These are phyloP conservation scores for Backusella tarrabulga DNA, from an alignment of 192 early-diverging fungal genomes.

Conservation along the genomic window DNA sequence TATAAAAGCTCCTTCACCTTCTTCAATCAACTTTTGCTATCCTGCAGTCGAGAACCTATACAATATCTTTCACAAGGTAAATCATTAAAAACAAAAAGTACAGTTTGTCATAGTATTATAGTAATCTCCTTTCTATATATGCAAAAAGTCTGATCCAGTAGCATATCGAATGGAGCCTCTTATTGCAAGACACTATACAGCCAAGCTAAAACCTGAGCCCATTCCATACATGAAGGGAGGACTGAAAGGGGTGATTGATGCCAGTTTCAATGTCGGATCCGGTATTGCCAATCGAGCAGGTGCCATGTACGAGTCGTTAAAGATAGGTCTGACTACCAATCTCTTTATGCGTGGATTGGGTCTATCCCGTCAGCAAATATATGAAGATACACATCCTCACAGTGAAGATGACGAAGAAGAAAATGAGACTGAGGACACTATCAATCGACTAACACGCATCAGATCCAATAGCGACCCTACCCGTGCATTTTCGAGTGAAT, in stretches of 20 bases:
- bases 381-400: constrained; percentile 21
- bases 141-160: constrained; percentile 55
- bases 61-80: constrained; percentile 74
- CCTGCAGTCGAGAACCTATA: constrained; percentile 73
- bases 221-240: constrained; percentile 85
- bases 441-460: constrained; percentile 3
- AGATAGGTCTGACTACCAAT: constrained; percentile 56
- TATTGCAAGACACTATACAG: constrained; percentile 55
- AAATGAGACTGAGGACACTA: neutral
- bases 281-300: constrained; percentile 66
- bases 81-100: neutral
- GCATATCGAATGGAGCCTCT: constrained; percentile 75
- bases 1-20: constrained; percentile 25
- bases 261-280: constrained; percentile 65
- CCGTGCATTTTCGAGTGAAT: neutral
- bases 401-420: neutral
- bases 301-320: constrained; percentile 62
- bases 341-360: constrained; percentile 51
- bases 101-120: neutral
- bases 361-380: constrained; percentile 27
- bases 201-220: constrained; percentile 61
- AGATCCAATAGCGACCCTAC: constrained; percentile 32
- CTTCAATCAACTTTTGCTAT: constrained; percentile 44
- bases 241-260: constrained; percentile 64
- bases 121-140: constrained; percentile 4